These are phyloP conservation scores for Phylloporus sp. DNA, from an alignment of 768 basidiomycete genomes.

Conservation along the genomic window DNA sequence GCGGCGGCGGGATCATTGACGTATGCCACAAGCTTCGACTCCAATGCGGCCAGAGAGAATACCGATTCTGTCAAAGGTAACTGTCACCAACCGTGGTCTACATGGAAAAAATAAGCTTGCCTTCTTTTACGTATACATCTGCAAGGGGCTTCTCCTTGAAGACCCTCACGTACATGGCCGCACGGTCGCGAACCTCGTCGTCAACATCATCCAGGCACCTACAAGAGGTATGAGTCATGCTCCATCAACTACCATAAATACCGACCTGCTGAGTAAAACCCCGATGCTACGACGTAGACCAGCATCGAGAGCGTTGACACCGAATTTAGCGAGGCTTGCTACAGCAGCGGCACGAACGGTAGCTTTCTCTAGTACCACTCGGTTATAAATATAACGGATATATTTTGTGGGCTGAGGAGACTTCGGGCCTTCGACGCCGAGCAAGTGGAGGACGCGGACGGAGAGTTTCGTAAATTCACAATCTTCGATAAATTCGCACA, in stretches of 20 bases:
- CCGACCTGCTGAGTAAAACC: constrained; percentile 81
- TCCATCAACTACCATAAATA: not conserved
- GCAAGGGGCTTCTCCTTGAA: constrained; percentile 78
- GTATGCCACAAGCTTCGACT: constrained; percentile 90
- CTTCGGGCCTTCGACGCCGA: constrained; percentile 95
- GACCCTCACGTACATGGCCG: constrained; percentile 87
- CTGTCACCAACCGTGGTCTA: not conserved
- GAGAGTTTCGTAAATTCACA: constrained; percentile 99
- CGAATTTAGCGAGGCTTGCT: constrained; percentile 92
- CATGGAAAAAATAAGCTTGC: constrained; percentile 40
- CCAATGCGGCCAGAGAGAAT: constrained; percentile 85
- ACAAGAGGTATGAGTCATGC: constrained; percentile 2
- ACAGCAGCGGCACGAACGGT: constrained; percentile 97
- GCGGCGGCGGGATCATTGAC: constrained; percentile 77
- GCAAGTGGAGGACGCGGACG: constrained; percentile 91
- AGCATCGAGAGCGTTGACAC: constrained; percentile 79
- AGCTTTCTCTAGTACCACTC: constrained; percentile 96
- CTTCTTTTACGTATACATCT: constrained; percentile 88
- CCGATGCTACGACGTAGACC: constrained; percentile 80
- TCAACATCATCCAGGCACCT: constrained; percentile 96
- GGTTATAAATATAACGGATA: constrained; percentile 99
- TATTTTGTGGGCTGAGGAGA: constrained; percentile 97
- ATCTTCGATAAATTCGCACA: constrained; percentile 99
- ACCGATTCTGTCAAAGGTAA: constrained; percentile 69
- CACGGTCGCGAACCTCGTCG: constrained; percentile 97